These are phyloP conservation scores for Sporodiniella umbellata DNA, from an alignment of 371 early-diverging fungal species.

Conservation along the genomic window DNA sequence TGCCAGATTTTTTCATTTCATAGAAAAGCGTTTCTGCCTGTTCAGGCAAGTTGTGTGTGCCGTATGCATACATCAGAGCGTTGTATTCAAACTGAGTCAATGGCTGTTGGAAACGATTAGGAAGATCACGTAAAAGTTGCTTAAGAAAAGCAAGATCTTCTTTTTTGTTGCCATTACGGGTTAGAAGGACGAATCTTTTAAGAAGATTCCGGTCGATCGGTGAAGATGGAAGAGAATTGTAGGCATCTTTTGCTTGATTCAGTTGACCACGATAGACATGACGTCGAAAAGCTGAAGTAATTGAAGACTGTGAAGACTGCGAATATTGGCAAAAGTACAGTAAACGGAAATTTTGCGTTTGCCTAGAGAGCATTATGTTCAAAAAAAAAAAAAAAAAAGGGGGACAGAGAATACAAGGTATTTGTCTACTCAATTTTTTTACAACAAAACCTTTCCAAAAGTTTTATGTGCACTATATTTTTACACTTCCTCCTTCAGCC, in stretches of 20 bases:
- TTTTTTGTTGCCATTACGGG: slow-evolving; percentile 15
- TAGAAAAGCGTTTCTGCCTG: slow-evolving; percentile 21
- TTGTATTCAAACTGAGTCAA: slow-evolving; percentile 38
- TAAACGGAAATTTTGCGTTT: no score
- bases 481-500: no score
- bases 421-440: no score
- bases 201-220: slow-evolving; percentile 16
- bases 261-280: slow-evolving; percentile 10
- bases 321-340: neutral
- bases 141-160: slow-evolving; percentile 25
- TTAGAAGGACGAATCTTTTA: slow-evolving; percentile 18
- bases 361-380: no score
- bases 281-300: neutral
- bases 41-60: slow-evolving; percentile 26
- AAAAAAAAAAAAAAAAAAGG: no score
- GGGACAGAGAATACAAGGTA: no score
- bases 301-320: neutral
- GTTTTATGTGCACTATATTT: no score
- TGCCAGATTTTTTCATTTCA: slow-evolving; percentile 25
- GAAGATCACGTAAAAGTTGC: slow-evolving; percentile 24
- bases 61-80: slow-evolving; percentile 34
- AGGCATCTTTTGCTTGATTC: neutral
- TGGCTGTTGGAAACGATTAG: slow-evolving; percentile 3
- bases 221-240: neutral
- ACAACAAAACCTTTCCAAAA: no score